Evolutionary conservation across 352 stramenopile species (phyloP), one percentile per base, ranked within the genome.

Genomic region (Pythium grandisporangium): DNA sequence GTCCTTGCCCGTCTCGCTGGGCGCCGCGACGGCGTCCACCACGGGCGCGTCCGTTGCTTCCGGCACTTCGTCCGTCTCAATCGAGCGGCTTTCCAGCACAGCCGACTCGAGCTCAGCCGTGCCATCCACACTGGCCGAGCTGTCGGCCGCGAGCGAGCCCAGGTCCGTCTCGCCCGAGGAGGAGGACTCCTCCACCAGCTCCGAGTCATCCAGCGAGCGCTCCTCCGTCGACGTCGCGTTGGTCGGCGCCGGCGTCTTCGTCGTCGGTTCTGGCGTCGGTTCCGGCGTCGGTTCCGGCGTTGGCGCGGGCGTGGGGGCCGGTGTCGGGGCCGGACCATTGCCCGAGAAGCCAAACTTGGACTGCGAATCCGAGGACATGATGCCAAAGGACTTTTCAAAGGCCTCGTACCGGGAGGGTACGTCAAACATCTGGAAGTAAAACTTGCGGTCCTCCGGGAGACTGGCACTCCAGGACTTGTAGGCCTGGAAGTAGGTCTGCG

Each of bases 371-470:
- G 55, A 45, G 2, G 43, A 61, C 29, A 82, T 45, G 26, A 89
- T 47, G 11, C 70, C 76, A 50, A 66, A 89, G 35, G 46, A 57
- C 45, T 66, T 37, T 48, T 89, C 76, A 45, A 66, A 83, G 0
- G 27, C 35, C 22, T 58, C 39, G 0, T 50, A 36, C 40, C 70
- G 68, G 54, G 62, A 56, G 6, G 68, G 66, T 19, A 61, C 66
- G 58, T 89, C 70, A 42, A 80, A 89, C 48, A 85, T 72, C 57
- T 87, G 73, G 60, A 89, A 86, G 65, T 81, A 86, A 51, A 70
- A 84, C 42, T 80, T 78, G 34, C 63, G 53, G 52, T 40, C 45
- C 45, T 73, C 66, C 24, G 65, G 49, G 6, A 78, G 48, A 22
- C 49, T 45, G 14, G 39, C 42, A 42, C 66, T 66, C 72, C 72